Evolutionary conservation across 495 filamentous ascomycete species (phyloP).

Genomic region (Penicillium robsamsonii): DNA sequence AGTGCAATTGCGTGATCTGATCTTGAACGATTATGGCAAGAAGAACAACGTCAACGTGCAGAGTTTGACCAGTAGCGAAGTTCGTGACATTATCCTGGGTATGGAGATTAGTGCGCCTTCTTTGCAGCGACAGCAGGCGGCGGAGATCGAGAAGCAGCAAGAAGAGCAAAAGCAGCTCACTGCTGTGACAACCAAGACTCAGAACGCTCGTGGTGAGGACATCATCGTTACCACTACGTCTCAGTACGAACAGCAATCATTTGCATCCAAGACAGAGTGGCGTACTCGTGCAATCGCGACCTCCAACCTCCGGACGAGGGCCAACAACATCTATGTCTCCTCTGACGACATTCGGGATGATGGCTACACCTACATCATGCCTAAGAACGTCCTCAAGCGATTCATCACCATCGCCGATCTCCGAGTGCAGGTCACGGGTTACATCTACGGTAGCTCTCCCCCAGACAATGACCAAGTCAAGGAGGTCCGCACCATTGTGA

Average conservation of each 20-base stretch:
- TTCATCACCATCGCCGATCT: slow-evolving; percentile 99
- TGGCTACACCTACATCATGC: slow-evolving; percentile 94
- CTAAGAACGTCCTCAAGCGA: slow-evolving; percentile 96
- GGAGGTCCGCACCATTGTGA: slow-evolving; percentile 92
- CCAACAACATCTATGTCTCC: slow-evolving; percentile 98
- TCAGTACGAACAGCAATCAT: slow-evolving; percentile 94
- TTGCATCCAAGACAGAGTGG: slow-evolving; percentile 99
- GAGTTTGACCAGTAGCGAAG: slow-evolving; percentile 92
- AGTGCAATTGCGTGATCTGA: slow-evolving; percentile 90
- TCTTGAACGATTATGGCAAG: slow-evolving; percentile 98
- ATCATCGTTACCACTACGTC: slow-evolving; percentile 98
- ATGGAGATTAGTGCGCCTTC: slow-evolving; percentile 99
- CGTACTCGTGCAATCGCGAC: slow-evolving; percentile 94
- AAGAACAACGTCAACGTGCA: slow-evolving; percentile 99
- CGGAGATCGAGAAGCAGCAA: slow-evolving; percentile 98
- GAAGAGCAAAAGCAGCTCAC: slow-evolving; percentile 95
- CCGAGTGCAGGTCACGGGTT: slow-evolving; percentile 92
- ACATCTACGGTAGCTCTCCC: slow-evolving; percentile 90
- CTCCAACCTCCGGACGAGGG: slow-evolving; percentile 87
- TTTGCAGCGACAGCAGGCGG: slow-evolving; percentile 97
- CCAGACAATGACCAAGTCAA: slow-evolving; percentile 95
- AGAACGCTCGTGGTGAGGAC: slow-evolving; percentile 96
- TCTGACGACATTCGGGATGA: slow-evolving; percentile 84
- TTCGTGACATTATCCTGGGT: slow-evolving; percentile 97
- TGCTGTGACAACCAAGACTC: slow-evolving; percentile 96